Evolutionary conservation across 331 rosid species (phyloP).

Genomic region (Dryas integrifolia): DNA sequence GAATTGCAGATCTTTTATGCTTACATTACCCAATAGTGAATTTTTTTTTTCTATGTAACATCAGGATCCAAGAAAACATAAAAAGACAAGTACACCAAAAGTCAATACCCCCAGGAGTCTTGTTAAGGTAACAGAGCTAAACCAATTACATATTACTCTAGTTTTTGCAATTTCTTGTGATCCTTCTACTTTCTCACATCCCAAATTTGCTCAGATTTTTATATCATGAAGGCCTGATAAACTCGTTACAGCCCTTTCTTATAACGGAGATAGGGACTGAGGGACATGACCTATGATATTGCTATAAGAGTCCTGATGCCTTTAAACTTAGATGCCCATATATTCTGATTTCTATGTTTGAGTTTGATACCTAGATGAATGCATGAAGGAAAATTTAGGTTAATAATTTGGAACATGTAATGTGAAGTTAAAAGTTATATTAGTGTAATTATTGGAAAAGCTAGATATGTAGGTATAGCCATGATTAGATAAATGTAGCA

Average conservation of each 20-base stretch:
- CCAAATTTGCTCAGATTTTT: not conserved
- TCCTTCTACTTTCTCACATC: not conserved
- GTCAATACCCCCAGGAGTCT: constrained; percentile 55
- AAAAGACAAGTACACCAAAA: constrained; percentile 57
- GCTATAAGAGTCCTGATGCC: not conserved
- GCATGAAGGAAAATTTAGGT: not conserved
- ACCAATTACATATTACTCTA: constrained; percentile 5
- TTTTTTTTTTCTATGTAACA: constrained; percentile 12
- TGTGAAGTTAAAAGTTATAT: not conserved
- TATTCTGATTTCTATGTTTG: not conserved
- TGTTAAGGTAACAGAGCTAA: constrained; percentile 59
- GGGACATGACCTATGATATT: not conserved
- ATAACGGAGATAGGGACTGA: too few relatives aligned
- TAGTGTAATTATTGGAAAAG: not conserved
- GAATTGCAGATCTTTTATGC: constrained; percentile 14
- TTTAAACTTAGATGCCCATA: not conserved
- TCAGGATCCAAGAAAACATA: constrained; percentile 78
- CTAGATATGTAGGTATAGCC: not conserved
- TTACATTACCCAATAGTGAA: constrained; percentile 27
- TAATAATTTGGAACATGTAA: not conserved
- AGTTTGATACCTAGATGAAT: not conserved
- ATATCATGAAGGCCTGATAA: too few relatives aligned
- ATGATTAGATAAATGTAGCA: not conserved
- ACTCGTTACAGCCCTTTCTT: too few relatives aligned
- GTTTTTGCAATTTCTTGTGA: not conserved